phyloP scores from a whole-genome alignment of 2,329 filamentous ascomycete genomes.

The Amauroascus verrucosus region DNA sequence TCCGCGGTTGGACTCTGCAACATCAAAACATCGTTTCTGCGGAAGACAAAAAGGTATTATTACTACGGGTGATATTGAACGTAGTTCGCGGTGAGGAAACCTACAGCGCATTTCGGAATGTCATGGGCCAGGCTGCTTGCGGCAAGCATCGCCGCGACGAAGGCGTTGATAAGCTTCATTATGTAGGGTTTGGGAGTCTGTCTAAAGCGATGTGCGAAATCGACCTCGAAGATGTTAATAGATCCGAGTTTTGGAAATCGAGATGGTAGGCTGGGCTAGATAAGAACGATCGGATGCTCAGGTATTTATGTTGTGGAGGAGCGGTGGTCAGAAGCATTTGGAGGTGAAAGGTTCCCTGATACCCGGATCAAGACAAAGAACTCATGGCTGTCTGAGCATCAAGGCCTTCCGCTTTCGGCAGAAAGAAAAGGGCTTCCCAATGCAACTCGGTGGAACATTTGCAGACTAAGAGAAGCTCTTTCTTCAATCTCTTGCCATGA shows the following conservation, averaged over 20 bases:
- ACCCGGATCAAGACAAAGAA: background rate
- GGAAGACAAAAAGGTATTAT: background rate
- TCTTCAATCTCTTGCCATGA: background rate
- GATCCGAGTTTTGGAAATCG: background rate
- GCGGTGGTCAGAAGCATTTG: background rate
- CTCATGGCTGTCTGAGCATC: background rate
- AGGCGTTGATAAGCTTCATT: conserved; percentile 2
- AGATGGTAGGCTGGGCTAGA: background rate
- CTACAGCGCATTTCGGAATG: background rate
- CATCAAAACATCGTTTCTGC: conserved; percentile 9
- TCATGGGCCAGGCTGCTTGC: background rate
- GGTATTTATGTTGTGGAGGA: background rate
- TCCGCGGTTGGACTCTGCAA: conserved; percentile 5
- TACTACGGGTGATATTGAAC: background rate
- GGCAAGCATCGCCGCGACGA: background rate
- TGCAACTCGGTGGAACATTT: background rate
- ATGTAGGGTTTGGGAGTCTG: background rate
- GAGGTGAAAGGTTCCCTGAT: background rate
- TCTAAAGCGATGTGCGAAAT: background rate
- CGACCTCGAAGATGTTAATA: conserved; percentile 1
- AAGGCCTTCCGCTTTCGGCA: background rate
- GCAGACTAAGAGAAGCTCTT: background rate
- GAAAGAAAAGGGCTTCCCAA: background rate
- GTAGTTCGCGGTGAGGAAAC: background rate
- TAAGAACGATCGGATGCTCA: background rate